Evolutionary conservation across 345 rosid genomes (phyloP).

Genomic region (Cochlearia excelsa): DNA sequence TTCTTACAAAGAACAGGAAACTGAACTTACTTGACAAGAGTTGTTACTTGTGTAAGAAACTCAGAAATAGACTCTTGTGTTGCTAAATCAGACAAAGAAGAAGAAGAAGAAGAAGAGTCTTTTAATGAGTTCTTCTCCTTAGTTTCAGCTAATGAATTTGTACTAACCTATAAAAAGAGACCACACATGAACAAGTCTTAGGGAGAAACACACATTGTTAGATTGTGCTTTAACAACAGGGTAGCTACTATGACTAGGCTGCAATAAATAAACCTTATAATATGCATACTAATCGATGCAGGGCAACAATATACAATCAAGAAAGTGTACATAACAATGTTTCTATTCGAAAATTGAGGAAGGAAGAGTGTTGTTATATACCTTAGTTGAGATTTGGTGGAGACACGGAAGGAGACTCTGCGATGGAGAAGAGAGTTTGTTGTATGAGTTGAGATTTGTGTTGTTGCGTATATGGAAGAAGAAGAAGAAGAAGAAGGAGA

Average conservation of each 20-base stretch:
- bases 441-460: conserved; percentile 34
- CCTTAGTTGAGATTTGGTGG: conserved; percentile 52
- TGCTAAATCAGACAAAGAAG: conserved; percentile 45
- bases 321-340: too few species aligned
- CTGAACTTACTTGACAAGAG: conserved; percentile 69
- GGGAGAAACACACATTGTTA: conserved; percentile 58
- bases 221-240: conserved; percentile 58
- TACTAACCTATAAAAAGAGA: conserved; percentile 49
- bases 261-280: conserved; percentile 8
- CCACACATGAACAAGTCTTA: conserved; percentile 39
- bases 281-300: too few species aligned
- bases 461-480: too few species aligned
- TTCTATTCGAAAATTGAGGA: too few species aligned
- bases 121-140: conserved; percentile 34
- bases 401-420: conserved; percentile 45
- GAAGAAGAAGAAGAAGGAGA: conserved; percentile 38
- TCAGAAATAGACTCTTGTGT: conserved; percentile 67
- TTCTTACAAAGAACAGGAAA: not conserved
- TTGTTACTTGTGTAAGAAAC: conserved; percentile 71
- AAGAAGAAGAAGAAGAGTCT: conserved; percentile 32
- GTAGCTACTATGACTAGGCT: conserved; percentile 39
- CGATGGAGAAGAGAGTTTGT: conserved; percentile 27
- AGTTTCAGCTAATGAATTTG: conserved; percentile 37
- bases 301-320: too few species aligned
- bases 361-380: not conserved